Percentiles rank a stretch among this genome's conserved stretches.
Conservation (phyloP, 1,139 yeast species). For the Diutina mesorugosa region DNA sequence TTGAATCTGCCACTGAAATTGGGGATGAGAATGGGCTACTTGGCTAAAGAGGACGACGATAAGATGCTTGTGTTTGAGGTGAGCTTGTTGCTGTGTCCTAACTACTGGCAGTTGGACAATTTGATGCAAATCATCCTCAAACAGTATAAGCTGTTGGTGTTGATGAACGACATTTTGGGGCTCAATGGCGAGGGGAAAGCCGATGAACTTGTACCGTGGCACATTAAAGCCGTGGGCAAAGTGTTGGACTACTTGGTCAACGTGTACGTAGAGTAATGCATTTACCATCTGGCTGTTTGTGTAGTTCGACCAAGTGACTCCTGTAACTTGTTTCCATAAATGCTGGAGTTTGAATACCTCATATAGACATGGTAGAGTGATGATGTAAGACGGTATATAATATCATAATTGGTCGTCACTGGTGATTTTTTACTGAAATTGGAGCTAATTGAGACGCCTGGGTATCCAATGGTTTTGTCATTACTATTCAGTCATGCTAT, state of each 20-base stretch:
- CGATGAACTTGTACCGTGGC: conserved; percentile 58
- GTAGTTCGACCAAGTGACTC: no score
- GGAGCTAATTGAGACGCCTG: no score
- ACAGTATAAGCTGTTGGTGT: conserved; percentile 59
- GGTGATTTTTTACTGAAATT: no score
- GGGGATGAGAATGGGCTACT: conserved; percentile 61
- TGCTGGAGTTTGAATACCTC: no score
- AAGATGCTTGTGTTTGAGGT: conserved; percentile 38
- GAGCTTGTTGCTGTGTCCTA: conserved; percentile 57
- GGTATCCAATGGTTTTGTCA: no score
- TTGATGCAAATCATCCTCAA: conserved; percentile 46
- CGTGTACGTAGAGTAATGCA: conserved; percentile 16
- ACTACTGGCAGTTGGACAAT: conserved; percentile 40
- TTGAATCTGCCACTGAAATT: conserved; percentile 60
- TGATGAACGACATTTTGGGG: conserved; percentile 32
- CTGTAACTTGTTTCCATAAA: no score
- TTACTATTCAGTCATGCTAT: no score
- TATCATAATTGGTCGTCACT: no score
- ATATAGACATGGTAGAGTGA: no score
- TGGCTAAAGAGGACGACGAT: conserved; percentile 27
- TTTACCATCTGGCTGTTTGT: no score
- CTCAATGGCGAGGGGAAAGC: conserved; percentile 6
- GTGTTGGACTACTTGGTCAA: conserved; percentile 37
- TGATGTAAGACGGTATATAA: no score
- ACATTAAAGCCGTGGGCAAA: conserved; percentile 63